Evolutionary conservation across 257 asterid genomes (phyloP).

Genomic region (Cruciata laevipes): DNA sequence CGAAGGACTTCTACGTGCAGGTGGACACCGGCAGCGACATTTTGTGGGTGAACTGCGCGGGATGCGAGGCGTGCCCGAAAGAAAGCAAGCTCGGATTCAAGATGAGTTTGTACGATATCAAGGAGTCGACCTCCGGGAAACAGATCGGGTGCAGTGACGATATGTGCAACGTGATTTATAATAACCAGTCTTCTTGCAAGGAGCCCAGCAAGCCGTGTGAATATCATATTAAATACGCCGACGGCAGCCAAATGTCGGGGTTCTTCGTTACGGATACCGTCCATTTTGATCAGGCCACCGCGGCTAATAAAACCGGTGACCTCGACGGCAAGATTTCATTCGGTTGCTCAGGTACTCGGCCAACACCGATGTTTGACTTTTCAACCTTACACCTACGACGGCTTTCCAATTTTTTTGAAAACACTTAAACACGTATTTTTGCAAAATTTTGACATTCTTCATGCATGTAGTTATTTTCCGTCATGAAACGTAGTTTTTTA

Average conservation of each 20-base stretch:
- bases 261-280: slow-evolving; percentile 17
- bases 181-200: slow-evolving; percentile 12
- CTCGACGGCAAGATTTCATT: slow-evolving; percentile 15
- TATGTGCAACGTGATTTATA: slow-evolving; percentile 6
- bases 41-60: slow-evolving; percentile 66
- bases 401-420: no score
- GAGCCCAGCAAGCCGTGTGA: slow-evolving; percentile 11
- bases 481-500: no score
- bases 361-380: no score
- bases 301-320: slow-evolving; percentile 5
- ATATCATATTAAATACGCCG: slow-evolving; percentile 15
- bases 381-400: no score
- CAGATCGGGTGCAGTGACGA: slow-evolving; percentile 18
- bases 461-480: no score
- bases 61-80: slow-evolving; percentile 52
- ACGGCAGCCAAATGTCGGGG: slow-evolving; percentile 19
- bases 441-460: no score
- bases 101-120: slow-evolving; percentile 5
- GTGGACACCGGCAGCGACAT: slow-evolving; percentile 78
- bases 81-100: slow-evolving; percentile 43
- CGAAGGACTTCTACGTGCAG: slow-evolving; percentile 57
- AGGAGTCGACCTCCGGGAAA: slow-evolving; percentile 17
- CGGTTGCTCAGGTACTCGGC: slow-evolving; percentile 17
- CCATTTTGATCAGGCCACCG: slow-evolving; percentile 17
- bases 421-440: no score